Conservation (phyloP, 352 stramenopile species). For the Pythium guiyangense region DNA sequence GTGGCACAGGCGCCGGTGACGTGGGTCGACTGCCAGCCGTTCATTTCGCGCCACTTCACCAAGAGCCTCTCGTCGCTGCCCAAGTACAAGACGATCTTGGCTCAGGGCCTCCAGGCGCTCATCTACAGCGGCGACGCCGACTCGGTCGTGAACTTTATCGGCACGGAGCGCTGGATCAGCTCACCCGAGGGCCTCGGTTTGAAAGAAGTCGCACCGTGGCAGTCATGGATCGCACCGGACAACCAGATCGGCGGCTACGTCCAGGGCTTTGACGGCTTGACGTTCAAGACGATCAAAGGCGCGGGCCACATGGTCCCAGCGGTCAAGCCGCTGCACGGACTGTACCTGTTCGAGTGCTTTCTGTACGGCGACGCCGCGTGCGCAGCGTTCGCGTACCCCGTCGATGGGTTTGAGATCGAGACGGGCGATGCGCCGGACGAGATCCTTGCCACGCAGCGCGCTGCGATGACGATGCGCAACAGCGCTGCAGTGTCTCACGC, state of each 20-base stretch:
- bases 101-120: conserved; percentile 36
- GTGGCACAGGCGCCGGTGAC: conserved; percentile 22
- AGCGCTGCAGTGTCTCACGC: conserved; percentile 32
- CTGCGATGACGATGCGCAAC: not conserved
- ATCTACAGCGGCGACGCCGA: conserved; percentile 73
- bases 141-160: conserved; percentile 73
- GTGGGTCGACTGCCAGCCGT: conserved; percentile 56
- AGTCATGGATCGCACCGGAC: conserved; percentile 55
- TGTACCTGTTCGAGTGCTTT: conserved; percentile 74
- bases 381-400: conserved; percentile 41
- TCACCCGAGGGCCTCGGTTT: conserved; percentile 46
- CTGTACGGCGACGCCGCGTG: conserved; percentile 52
- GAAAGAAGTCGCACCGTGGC: conserved; percentile 32
- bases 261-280: conserved; percentile 68
- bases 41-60: conserved; percentile 29
- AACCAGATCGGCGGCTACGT: conserved; percentile 83
- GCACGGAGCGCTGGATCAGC: conserved; percentile 80
- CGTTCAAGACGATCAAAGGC: too few relatives aligned
- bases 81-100: conserved; percentile 59
- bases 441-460: too few relatives aligned
- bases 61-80: conserved; percentile 28
- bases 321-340: conserved; percentile 54
- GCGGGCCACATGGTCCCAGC: conserved; percentile 86
- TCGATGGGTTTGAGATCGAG: conserved; percentile 43
- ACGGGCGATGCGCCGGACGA: conserved; percentile 21